phyloP scores from a whole-genome alignment of 805 yeast species.

The Candida hungchunana region DNA sequence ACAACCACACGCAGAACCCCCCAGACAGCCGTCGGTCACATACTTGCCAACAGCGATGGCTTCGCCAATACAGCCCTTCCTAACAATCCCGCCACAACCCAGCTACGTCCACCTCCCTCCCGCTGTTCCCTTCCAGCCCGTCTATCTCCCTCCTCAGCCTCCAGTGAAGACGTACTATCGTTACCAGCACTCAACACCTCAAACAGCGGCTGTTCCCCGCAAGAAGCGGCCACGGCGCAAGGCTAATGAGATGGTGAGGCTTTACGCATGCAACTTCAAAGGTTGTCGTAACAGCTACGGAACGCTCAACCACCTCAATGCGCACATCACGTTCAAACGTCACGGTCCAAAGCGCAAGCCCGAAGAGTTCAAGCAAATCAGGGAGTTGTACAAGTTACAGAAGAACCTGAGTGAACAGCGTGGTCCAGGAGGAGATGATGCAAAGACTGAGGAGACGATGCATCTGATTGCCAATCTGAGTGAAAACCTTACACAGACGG shows the following conservation, averaged over 20 bases:
- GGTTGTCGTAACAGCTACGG: conserved; percentile 54
- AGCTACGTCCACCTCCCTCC: conserved; percentile 2
- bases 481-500: conserved; percentile 14
- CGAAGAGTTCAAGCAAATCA: conserved; percentile 48
- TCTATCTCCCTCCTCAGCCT: background rate
- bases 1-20: too few species aligned
- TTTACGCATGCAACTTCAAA: conserved; percentile 44
- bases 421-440: conserved; percentile 1
- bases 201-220: too few species aligned
- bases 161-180: conserved; percentile 2
- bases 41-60: too few species aligned
- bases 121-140: too few species aligned
- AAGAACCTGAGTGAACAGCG: conserved; percentile 27
- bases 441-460: conserved; percentile 10
- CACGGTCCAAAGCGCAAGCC: conserved; percentile 55
- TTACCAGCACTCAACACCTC: too few species aligned
- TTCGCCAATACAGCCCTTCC: conserved; percentile 1
- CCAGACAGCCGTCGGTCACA: conserved; percentile 5
- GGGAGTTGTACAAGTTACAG: conserved; percentile 40
- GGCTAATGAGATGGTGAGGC: conserved; percentile 51
- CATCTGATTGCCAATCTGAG: conserved; percentile 15
- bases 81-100: conserved; percentile 1
- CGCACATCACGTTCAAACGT: conserved; percentile 48
- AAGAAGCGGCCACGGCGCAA: conserved; percentile 48
- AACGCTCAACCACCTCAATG: conserved; percentile 54